Base-by-base conservation (phyloP, 2,329 filamentous ascomycete species). In the Aplosporella prunicola region DNA sequence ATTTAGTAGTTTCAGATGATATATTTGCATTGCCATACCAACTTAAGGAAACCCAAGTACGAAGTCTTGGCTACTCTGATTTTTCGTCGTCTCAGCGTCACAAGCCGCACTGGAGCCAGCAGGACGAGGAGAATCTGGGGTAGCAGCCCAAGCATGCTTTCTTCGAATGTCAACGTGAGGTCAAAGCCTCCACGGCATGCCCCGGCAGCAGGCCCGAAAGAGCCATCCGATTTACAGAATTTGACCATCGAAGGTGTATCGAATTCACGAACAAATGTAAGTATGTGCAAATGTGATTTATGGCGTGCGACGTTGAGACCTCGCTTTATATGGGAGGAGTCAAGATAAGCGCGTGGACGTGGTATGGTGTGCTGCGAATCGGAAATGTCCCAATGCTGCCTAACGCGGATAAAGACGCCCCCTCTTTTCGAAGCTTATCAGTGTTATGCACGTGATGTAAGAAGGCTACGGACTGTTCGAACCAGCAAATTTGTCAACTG, bases 131-230 rank as follows among this genome's bases (percentile, higher is more conserved):
- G 26, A 18, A 45, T 47, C 20, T 51, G 47, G 0, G 51, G 51
- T 15, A 53, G 41, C 5, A 53, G 41, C 3, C 49, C 47, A 13
- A 54, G 38, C 18, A 52, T 41, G 47, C 44, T 52, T 26, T 55
- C 48, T 34, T 54, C 50, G 18, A 54, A 53, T 18, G 46, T 39
- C 8, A 54, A 34, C 10, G 52, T 54, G 39, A 55, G 48, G 31
- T 51, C 51, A 36, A 53, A 52, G 28, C 46, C 49, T 35, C 50
- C 50, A 37, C 49, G 45, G 37, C 49, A 52, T 10, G 43, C 29
- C 14, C 43, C 46, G 27, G 46, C 46, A 6, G 18, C 37, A 9
- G 48, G 49, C 2, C 50, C 47, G 34, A 51, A 51, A 28, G 48
- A 43, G 36, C 39, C 44, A 44, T 53, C 49, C 24, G 41, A 39